These are phyloP conservation scores for Gracilaria gracilis DNA, from an alignment of 23 red algal species.

Conservation along the genomic window DNA sequence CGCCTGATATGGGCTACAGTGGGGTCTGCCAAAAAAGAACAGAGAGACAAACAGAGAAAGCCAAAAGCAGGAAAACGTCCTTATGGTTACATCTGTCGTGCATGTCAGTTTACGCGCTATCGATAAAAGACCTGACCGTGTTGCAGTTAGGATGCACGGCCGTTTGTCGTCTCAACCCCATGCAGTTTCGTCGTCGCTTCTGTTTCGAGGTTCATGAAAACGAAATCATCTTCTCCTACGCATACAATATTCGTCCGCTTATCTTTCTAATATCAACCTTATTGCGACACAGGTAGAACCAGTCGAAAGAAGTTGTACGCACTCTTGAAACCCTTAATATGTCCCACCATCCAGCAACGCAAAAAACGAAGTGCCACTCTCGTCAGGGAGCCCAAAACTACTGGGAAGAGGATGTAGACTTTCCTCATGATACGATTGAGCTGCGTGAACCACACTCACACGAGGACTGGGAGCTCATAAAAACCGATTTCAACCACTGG, in stretches of 20 bases:
- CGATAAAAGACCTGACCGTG: too few relatives aligned
- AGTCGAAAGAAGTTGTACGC: too few relatives aligned
- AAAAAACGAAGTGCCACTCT: not conserved
- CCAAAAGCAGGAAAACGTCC: not conserved
- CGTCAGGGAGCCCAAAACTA: conserved; percentile 10
- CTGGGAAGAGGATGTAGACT: not conserved
- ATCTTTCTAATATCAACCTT: not conserved
- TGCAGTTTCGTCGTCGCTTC: not conserved
- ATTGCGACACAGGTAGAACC: too few relatives aligned
- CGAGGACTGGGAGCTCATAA: not conserved
- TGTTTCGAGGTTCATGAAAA: not conserved
- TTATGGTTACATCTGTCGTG: not conserved
- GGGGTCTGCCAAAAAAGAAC: not conserved
- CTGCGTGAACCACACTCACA: not conserved
- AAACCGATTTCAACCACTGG: not conserved
- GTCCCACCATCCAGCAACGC: too few relatives aligned
- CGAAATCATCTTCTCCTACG: not conserved
- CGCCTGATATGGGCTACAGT: too few relatives aligned
- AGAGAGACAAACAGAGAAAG: not conserved
- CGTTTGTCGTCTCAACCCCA: not conserved
- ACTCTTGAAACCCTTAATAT: too few relatives aligned
- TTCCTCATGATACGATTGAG: not conserved
- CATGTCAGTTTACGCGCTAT: not conserved
- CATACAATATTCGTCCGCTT: not conserved
- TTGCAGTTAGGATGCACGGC: not conserved